phyloP scores from a whole-genome alignment of 106 monocot genomes.

The Phalaenopsis equestris region DNA sequence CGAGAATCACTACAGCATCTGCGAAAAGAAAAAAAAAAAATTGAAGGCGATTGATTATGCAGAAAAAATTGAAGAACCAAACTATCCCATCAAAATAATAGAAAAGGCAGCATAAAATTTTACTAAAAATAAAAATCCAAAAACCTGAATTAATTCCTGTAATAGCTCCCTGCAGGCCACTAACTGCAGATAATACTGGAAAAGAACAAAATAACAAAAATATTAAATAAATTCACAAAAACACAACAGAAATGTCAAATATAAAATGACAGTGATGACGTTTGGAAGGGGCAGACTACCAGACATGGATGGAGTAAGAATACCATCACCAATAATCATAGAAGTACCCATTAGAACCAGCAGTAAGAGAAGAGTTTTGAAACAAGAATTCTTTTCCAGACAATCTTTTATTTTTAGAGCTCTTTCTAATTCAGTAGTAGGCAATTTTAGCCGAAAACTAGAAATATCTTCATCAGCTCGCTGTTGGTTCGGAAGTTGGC shows the following conservation, averaged over 20 bases:
- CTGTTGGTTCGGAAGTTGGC: slow-evolving; percentile 81
- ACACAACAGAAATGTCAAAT: background rate
- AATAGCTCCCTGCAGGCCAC: slow-evolving; percentile 79
- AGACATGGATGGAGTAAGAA: slow-evolving; percentile 94
- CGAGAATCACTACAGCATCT: slow-evolving; percentile 70
- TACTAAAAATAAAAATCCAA: background rate
- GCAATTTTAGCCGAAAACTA: slow-evolving; percentile 77
- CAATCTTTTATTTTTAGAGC: slow-evolving; percentile 62
- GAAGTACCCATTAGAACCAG: slow-evolving; percentile 89
- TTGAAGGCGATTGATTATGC: background rate
- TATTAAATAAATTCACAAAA: background rate
- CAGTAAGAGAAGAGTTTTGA: slow-evolving; percentile 64
- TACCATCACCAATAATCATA: slow-evolving; percentile 92
- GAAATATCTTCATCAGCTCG: slow-evolving; percentile 83
- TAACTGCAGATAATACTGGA: slow-evolving; percentile 93
- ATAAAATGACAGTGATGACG: background rate
- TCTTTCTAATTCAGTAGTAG: slow-evolving; percentile 77
- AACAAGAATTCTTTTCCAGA: slow-evolving; percentile 42
- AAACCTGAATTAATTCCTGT: slow-evolving; percentile 66
- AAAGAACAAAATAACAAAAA: background rate
- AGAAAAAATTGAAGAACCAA: background rate
- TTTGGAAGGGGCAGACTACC: slow-evolving; percentile 28
- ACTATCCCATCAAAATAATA: background rate
- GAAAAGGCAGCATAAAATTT: background rate
- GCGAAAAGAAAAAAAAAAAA: slow-evolving; percentile 13